Percentiles rank a stretch among this genome's conserved stretches.
phyloP scores from a whole-genome alignment of 495 filamentous ascomycete species.

The Tuber calosporum region DNA sequence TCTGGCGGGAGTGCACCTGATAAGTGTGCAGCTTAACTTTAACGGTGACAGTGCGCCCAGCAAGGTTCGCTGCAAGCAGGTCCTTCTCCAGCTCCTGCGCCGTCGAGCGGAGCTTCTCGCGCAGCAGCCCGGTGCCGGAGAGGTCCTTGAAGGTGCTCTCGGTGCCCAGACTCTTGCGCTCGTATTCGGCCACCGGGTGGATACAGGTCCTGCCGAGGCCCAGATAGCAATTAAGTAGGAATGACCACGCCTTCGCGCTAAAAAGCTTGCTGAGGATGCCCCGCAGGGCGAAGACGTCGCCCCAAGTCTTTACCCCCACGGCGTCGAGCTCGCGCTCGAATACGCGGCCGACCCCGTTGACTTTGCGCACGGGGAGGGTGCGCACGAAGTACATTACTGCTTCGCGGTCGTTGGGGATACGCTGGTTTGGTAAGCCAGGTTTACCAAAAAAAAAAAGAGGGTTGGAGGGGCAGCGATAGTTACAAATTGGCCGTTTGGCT shows the following conservation, averaged over 20 bases:
- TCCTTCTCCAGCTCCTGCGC: constrained; percentile 89
- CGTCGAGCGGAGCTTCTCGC: constrained; percentile 67
- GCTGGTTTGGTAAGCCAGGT: constrained; percentile 20
- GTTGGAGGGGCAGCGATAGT: not conserved
- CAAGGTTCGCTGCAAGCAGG: constrained; percentile 66
- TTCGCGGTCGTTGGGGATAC: constrained; percentile 59
- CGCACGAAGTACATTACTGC: constrained; percentile 81
- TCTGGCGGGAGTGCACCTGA: constrained; percentile 80
- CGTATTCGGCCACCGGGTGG: constrained; percentile 79
- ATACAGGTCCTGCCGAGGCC: constrained; percentile 84
- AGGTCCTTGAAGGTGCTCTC: constrained; percentile 89
- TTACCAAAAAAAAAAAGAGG: not conserved
- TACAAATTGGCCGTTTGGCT: constrained; percentile 86
- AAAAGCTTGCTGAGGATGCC: constrained; percentile 55
- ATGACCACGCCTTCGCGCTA: constrained; percentile 82
- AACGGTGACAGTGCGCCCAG: constrained; percentile 78
- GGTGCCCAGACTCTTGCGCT: constrained; percentile 88
- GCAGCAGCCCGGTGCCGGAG: constrained; percentile 57
- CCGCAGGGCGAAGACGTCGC: constrained; percentile 62
- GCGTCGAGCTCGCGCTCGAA: constrained; percentile 88
- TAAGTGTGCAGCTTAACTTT: constrained; percentile 95
- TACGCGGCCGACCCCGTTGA: constrained; percentile 88
- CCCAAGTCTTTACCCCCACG: constrained; percentile 80
- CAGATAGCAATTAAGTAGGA: constrained; percentile 74
- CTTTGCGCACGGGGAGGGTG: constrained; percentile 72